Evolutionary conservation across 768 basidiomycete species (phyloP).

Genomic region (Sistotremastrum niveocremeum): DNA sequence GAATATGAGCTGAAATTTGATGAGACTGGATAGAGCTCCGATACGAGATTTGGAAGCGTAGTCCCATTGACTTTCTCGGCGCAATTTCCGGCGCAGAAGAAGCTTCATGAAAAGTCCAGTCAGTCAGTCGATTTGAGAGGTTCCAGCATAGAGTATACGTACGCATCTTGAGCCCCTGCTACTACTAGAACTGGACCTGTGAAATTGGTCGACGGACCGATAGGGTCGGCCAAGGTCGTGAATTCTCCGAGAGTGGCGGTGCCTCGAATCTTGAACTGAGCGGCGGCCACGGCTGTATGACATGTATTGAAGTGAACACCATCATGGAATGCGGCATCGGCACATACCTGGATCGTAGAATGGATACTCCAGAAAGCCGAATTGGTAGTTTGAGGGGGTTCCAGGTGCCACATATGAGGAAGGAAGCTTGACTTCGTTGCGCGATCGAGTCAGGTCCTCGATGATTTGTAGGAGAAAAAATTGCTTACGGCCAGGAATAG

Average conservation of each 20-base stretch:
- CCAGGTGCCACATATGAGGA: constrained; percentile 1
- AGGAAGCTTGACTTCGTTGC: constrained; percentile 1
- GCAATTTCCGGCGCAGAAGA: too few relatives aligned
- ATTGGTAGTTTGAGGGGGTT: constrained; percentile 6
- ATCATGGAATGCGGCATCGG: constrained; percentile 1
- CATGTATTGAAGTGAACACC: too few relatives aligned
- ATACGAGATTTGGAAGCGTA: too few relatives aligned
- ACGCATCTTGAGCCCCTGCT: too few relatives aligned
- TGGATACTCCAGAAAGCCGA: constrained; percentile 9
- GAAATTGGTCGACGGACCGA: constrained; percentile 4
- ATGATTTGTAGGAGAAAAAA: too few relatives aligned
- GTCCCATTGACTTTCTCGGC: too few relatives aligned
- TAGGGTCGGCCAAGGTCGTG: constrained; percentile 2
- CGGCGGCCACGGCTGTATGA: too few relatives aligned
- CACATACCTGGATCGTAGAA: constrained; percentile 1
- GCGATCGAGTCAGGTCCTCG: too few relatives aligned
- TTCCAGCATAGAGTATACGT: too few relatives aligned
- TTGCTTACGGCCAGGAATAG: background rate
- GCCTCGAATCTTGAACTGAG: constrained; percentile 2
- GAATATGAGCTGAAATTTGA: constrained; percentile 7
- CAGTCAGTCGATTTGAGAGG: too few relatives aligned
- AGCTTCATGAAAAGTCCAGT: too few relatives aligned
- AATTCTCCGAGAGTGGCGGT: constrained; percentile 9
- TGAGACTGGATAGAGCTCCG: constrained; percentile 5
- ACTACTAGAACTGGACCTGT: constrained; percentile 9